These are phyloP conservation scores for Hylodesmum podocarpum DNA, from an alignment of 306 rosid genomes.

Conservation along the genomic window DNA sequence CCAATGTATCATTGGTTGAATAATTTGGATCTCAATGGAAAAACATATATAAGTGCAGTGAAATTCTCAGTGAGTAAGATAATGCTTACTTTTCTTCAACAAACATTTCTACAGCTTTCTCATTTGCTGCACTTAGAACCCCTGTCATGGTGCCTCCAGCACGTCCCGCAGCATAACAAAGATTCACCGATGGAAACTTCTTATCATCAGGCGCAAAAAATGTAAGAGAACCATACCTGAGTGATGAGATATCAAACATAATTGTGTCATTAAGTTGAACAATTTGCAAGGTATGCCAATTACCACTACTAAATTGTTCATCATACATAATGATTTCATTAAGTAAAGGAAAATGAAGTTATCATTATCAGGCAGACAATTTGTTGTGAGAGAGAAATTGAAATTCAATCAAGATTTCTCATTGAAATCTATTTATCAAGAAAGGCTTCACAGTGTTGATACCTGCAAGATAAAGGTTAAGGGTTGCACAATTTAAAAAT, in stretches of 20 bases:
- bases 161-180: conserved; percentile 87
- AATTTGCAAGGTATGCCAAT: neutral
- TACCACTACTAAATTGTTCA: neutral
- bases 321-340: neutral
- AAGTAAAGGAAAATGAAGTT: neutral
- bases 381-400: neutral
- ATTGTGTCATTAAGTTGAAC: conserved; percentile 7
- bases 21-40: neutral
- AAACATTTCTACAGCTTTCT: conserved; percentile 91
- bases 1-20: neutral
- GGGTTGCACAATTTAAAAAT: neutral
- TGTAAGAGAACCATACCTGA: conserved; percentile 87
- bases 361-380: neutral
- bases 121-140: conserved; percentile 93
- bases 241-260: neutral
- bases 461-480: neutral
- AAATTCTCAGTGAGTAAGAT: neutral
- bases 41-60: neutral
- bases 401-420: neutral
- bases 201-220: conserved; percentile 72
- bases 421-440: neutral
- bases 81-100: conserved; percentile 74
- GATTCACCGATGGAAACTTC: conserved; percentile 88
- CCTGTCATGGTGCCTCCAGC: conserved; percentile 98
- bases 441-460: neutral